Conservation (phyloP, 148 eudicot species). For the Vaccinium corymbosum region DNA sequence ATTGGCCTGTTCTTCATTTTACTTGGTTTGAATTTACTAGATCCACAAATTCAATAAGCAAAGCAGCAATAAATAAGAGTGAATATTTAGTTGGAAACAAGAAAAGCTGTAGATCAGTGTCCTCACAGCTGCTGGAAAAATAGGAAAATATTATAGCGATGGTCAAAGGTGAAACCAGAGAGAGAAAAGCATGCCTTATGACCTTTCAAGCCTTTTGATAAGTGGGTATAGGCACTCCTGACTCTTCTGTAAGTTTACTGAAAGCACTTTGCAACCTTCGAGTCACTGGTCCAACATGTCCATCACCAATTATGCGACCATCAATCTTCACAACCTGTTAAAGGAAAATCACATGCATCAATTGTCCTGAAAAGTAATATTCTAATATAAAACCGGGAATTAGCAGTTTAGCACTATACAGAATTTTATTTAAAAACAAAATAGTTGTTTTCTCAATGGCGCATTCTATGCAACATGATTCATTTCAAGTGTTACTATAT, state of each 20-base stretch:
- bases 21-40: background rate
- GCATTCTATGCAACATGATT: background rate
- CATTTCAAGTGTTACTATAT: background rate
- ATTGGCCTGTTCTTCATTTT: background rate
- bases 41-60: background rate
- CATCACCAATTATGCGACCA: conserved; percentile 75
- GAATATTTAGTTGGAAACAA: background rate
- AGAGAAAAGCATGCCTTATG: conserved; percentile 9
- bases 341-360: background rate
- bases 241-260: conserved; percentile 49
- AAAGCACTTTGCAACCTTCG: conserved; percentile 62
- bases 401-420: background rate
- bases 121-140: background rate
- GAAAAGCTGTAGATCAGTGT: background rate
- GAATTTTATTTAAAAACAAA: background rate
- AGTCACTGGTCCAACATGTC: conserved; percentile 78
- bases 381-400: background rate
- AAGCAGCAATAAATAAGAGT: background rate
- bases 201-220: conserved; percentile 31
- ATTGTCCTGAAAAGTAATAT: background rate
- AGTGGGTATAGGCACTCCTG: conserved; percentile 86
- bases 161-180: background rate
- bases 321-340: conserved; percentile 76
- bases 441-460: background rate
- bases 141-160: background rate